Evolutionary conservation across 176 grass and related monocot genomes (phyloP).

Genomic region (Zea luxurians): DNA sequence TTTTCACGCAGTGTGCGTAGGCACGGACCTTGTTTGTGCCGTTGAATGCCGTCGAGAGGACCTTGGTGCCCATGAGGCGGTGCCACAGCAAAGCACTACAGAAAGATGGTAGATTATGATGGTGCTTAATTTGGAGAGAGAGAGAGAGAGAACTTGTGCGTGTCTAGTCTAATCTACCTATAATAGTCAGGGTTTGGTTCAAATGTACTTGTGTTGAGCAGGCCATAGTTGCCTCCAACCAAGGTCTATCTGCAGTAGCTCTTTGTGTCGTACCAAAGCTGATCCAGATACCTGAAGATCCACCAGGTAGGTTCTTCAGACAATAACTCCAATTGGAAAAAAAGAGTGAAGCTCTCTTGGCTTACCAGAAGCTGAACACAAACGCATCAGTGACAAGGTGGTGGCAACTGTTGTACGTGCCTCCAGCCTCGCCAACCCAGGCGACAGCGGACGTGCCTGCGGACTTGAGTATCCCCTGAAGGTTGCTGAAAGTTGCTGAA

Average conservation of each 20-base stretch:
- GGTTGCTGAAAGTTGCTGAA: constrained; percentile 59
- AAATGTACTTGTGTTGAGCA: constrained; percentile 79
- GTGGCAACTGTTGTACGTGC: constrained; percentile 82
- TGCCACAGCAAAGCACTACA: constrained; percentile 79
- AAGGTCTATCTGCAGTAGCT: constrained; percentile 75
- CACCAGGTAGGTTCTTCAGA: too few species aligned
- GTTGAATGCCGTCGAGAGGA: constrained; percentile 55
- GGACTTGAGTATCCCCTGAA: constrained; percentile 53
- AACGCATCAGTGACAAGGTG: constrained; percentile 85
- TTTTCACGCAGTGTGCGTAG: constrained; percentile 66
- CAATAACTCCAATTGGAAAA: neutral
- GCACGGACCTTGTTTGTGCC: constrained; percentile 60
- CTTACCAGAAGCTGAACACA: constrained; percentile 87
- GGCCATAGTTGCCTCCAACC: constrained; percentile 75
- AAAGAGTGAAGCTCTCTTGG: neutral
- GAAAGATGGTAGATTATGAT: constrained; percentile 30
- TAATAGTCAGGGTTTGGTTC: constrained; percentile 91
- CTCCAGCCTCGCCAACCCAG: constrained; percentile 85
- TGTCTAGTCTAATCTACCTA: constrained; percentile 61
- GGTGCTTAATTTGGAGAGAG: too few species aligned
- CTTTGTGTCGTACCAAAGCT: constrained; percentile 73
- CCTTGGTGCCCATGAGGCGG: constrained; percentile 68
- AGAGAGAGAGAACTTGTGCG: too few species aligned
- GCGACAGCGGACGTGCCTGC: constrained; percentile 47
- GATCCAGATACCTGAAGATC: constrained; percentile 84